A percentile compares a stretch with the other conserved stretches of the same genome.
phyloP scores from a whole-genome alignment of 495 filamentous ascomycete species.

The Viridothelium virens region DNA sequence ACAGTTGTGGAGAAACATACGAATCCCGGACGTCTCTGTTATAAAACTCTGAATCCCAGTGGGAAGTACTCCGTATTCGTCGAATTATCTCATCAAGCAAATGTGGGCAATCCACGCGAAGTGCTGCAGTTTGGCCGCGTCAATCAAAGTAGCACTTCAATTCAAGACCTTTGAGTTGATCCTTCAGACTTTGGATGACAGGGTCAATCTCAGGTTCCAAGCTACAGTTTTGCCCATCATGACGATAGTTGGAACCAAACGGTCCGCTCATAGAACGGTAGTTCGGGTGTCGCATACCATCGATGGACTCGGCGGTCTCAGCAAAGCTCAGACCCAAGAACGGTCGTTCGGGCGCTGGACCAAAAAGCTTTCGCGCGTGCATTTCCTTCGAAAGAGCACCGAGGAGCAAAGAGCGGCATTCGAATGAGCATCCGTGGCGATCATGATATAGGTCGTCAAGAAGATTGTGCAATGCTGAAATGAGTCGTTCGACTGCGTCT shows the following conservation, averaged over 20 bases:
- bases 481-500: neutral
- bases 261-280: neutral
- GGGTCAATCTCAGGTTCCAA: neutral
- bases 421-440: neutral
- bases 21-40: too few species aligned
- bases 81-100: too few species aligned
- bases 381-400: neutral
- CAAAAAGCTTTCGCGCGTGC: neutral
- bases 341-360: neutral
- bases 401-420: slow-evolving; percentile 1
- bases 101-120: too few species aligned
- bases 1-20: too few species aligned
- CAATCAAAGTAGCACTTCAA: neutral
- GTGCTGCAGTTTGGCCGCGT: too few species aligned
- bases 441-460: neutral
- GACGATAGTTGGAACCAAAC: neutral
- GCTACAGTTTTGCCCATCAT: neutral
- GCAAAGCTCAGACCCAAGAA: slow-evolving; percentile 1
- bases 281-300: neutral
- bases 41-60: too few species aligned
- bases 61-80: too few species aligned
- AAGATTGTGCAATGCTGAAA: neutral
- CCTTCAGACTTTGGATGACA: neutral
- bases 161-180: neutral
- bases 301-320: neutral